These are phyloP conservation scores for Phytophthora uliginosa DNA, from an alignment of 352 stramenopile species.

Conservation along the genomic window DNA sequence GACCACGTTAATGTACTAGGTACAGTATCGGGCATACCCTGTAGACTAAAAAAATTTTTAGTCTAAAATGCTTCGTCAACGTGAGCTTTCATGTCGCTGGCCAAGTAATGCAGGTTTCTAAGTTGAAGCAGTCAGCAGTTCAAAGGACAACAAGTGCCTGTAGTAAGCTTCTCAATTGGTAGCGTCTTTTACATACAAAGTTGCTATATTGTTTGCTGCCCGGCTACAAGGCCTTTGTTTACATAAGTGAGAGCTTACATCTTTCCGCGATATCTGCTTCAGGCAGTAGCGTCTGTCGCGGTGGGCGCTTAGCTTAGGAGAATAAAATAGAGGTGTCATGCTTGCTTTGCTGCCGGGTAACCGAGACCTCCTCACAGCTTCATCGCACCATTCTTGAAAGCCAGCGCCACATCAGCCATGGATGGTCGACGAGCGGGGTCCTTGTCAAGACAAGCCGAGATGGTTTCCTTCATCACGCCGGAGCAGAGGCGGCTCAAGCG, in stretches of 20 bases:
- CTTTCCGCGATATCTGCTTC: conserved; percentile 1
- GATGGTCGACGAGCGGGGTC: conserved; percentile 62
- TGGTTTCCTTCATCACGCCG: conserved; percentile 71
- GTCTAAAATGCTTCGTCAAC: too few relatives aligned
- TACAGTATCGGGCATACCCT: too few relatives aligned
- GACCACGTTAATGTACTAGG: too few relatives aligned
- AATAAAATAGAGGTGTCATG: conserved; percentile 28
- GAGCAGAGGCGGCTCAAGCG: conserved; percentile 66
- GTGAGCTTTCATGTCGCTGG: too few relatives aligned
- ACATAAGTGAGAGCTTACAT: conserved; percentile 12
- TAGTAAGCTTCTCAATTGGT: too few relatives aligned
- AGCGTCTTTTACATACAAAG: too few relatives aligned
- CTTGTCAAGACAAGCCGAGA: conserved; percentile 67
- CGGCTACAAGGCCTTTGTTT: not conserved
- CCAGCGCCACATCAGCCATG: conserved; percentile 69
- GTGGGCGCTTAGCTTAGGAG: not conserved
- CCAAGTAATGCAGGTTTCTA: too few relatives aligned
- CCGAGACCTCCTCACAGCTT: conserved; percentile 43
- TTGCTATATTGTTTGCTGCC: not conserved
- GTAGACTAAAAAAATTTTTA: too few relatives aligned
- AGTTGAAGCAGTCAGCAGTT: too few relatives aligned
- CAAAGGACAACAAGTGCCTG: too few relatives aligned
- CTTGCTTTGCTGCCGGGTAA: not conserved
- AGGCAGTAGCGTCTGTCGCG: conserved; percentile 20
- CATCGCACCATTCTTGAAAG: conserved; percentile 71